Evolutionary conservation across 805 yeast species (phyloP), one percentile per base, ranked within the genome.

Genomic region (Yamadazyma akitaensis): DNA sequence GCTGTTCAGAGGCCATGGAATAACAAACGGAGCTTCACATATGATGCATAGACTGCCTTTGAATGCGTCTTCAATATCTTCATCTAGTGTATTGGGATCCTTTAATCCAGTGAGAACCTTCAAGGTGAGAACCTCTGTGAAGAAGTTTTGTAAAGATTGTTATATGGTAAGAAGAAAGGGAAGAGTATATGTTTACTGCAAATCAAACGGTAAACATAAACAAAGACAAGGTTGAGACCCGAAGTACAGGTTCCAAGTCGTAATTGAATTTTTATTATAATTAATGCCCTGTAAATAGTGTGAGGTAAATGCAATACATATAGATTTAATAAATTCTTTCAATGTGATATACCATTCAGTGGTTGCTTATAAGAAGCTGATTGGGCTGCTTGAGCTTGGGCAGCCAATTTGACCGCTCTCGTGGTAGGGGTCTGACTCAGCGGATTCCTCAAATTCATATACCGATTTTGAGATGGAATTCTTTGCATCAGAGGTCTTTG

Each of bases 81-180:
- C 60, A 9, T 49, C 45, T 11, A 25, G 45, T 17, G 40, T 42
- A 17, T 42, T 42, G 11, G 42, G 47, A 18, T 33, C 39, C 5
- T 37, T 43, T 16, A 39, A 26, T 16, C 41, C 37, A 5, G 19
- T 65, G 13, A 81, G 97, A 66, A 84, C 90, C 3, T 90, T 92
- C 77, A 92, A 92, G 65, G 96, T 90, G 39, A 83, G 92, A 66
- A 82, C 97, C 5, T 80, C 98, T 0, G 96, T 94, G 46, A 91
- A 91, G 73, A 94, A 88, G 73, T 85, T 88, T 68, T 94, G 99
- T 66, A 76, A 84, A 33, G 94, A 88, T 64, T 94, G 99, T 65
- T 67, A 80, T 71, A 80, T 88, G 68, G 97, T 94, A 10, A 85
- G 95, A 68, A 85, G 98, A 68, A 94, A 91, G 70, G 99, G 99